Conservation (phyloP, 768 basidiomycete species). For the Hortiboletus flavorubellus region DNA sequence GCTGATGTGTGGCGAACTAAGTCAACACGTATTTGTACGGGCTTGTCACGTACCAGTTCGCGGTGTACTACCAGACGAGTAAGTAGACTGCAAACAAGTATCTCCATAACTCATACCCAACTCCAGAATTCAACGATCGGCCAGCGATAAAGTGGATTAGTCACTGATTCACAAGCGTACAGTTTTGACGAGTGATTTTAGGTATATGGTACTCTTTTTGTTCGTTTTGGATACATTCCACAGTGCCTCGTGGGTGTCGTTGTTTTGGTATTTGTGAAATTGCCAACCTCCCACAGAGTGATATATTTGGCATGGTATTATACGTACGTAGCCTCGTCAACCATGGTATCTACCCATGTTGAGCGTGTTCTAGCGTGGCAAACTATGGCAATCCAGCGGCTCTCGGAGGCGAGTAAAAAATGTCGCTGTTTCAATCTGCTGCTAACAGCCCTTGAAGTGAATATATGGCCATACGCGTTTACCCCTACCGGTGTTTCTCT, state of each 20-base stretch:
- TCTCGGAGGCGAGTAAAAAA: background rate
- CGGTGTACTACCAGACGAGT: constrained; percentile 33
- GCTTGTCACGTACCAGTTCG: constrained; percentile 42
- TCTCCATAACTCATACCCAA: background rate
- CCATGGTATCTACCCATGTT: background rate
- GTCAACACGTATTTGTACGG: constrained; percentile 38
- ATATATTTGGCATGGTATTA: constrained; percentile 23
- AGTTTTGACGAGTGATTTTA: background rate
- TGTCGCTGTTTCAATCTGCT: background rate
- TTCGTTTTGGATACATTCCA: constrained; percentile 21
- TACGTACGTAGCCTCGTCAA: constrained; percentile 1
- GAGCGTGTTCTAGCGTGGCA: constrained; percentile 2
- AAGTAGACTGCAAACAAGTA: background rate
- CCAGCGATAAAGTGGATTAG: constrained; percentile 3
- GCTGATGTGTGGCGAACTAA: background rate
- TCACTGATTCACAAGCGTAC: background rate
- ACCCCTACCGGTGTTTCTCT: constrained; percentile 45
- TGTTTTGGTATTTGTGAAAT: no score
- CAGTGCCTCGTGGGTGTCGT: constrained; percentile 14
- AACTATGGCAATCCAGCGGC: constrained; percentile 15
- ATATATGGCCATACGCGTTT: constrained; percentile 50
- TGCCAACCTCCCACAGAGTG: background rate
- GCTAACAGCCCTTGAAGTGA: constrained; percentile 26
- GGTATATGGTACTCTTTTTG: constrained; percentile 18
- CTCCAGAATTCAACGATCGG: constrained; percentile 17